A percentile compares a stretch with the other conserved stretches of the same genome.
Conservation (phyloP, 2,329 filamentous ascomycete species). For the Pseudogymnoascus sp. region DNA sequence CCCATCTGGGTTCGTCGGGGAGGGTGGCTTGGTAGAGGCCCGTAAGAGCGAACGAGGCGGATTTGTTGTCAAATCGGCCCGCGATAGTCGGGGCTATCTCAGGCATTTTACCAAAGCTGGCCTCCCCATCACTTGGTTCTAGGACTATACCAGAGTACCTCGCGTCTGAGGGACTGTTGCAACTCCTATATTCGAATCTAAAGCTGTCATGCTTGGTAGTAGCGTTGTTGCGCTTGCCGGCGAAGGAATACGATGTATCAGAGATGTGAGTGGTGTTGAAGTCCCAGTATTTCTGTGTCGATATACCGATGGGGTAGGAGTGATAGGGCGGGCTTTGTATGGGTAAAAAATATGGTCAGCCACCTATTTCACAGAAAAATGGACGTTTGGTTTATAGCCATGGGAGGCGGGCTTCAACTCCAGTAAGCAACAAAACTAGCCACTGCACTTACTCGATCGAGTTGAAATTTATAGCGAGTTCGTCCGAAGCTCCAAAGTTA, state of each 20-base stretch:
- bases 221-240: not conserved
- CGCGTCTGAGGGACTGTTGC: not conserved
- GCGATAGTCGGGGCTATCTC: not conserved
- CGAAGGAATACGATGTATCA: not conserved
- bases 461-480: not conserved
- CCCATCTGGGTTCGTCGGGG: not conserved
- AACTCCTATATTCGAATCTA: not conserved
- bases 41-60: not conserved
- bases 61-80: not conserved
- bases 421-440: not conserved
- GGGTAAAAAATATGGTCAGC: not conserved
- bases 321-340: not conserved
- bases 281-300: not conserved
- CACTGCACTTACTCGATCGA: not conserved
- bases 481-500: not conserved
- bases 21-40: not conserved
- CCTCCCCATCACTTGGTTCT: not conserved
- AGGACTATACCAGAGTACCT: not conserved
- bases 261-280: not conserved
- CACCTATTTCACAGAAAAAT: not conserved
- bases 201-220: not conserved
- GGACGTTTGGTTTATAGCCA: not conserved
- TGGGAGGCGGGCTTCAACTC: not conserved
- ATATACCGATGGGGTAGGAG: not conserved
- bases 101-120: not conserved